Evolutionary conservation across 2,329 filamentous ascomycete genomes (phyloP), one percentile per base, ranked within the genome.

Genomic region (Sarocladiaceae sp.): DNA sequence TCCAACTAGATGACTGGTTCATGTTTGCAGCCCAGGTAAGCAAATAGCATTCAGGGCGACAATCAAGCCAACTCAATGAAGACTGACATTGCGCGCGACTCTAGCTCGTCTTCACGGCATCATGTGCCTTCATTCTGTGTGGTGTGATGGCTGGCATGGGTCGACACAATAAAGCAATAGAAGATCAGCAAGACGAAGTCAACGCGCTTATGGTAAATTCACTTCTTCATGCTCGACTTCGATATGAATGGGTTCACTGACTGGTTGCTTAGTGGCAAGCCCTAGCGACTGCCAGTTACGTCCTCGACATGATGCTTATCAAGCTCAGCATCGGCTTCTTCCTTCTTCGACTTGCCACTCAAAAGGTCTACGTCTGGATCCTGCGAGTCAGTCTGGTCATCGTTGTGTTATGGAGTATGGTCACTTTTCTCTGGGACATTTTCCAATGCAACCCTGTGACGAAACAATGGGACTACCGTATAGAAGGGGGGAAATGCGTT

Each of bases 251-350:
- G 21, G 33, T n/a, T 21, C 13, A 21, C 35, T 33, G 29, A 34
- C 20, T n/a, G 13, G 3, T 29, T 9, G 23, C 23, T 33, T 27
- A 74, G 66, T 76, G 67, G 59, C 73, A 76, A 61, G 69, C 73
- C 19, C 52, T 76, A 23, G 69, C 70, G 10, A 72, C 72, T 1
- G 69, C 66, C 6, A 68, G 67, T 2, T 76, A 76, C 45, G 59
- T 77, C 34, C 49, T 69, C 9, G 65, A 74, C 48, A 78, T 78
- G 73, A 69, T 76, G 65, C 69, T 78, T 48, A 69, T 76, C 58
- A 78, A 78, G 57, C 58, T 77, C 42, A 74, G 74, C 57, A 76
- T 78, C 40, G 70, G 67, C 26, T 59, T 76, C 47, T 75, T 76
- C 48, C 64, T 76, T 7, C 56, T 78, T 15, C 65, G 71, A 5